These are phyloP conservation scores for Pyrenophora graminea DNA, from an alignment of 2,329 filamentous ascomycete genomes.

Conservation along the genomic window DNA sequence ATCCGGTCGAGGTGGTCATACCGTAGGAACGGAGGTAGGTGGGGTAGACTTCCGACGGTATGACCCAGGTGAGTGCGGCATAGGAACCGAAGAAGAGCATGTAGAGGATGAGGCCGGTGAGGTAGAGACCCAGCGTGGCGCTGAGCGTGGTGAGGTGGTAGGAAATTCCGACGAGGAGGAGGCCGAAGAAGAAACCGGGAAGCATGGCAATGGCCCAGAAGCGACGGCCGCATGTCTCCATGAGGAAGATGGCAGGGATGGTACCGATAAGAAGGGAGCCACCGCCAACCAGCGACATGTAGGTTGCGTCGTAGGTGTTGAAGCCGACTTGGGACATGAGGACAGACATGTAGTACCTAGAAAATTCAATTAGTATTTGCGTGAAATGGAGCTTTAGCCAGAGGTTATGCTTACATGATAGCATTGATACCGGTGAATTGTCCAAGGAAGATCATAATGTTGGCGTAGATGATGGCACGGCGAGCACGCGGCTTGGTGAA, in stretches of 20 bases:
- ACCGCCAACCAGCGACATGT: constrained; percentile 73
- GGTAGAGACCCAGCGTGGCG: constrained; percentile 62
- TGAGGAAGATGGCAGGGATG: constrained; percentile 69
- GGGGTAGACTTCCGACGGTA: constrained; percentile 70
- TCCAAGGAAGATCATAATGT: constrained; percentile 75
- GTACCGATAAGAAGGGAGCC: constrained; percentile 69
- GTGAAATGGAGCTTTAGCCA: too few relatives aligned
- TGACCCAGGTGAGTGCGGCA: constrained; percentile 43
- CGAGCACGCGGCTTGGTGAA: constrained; percentile 68
- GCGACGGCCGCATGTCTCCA: constrained; percentile 73
- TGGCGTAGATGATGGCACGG: constrained; percentile 64
- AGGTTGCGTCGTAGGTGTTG: constrained; percentile 63
- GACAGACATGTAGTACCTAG: constrained; percentile 67
- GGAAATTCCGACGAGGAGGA: constrained; percentile 67
- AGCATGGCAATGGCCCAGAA: constrained; percentile 77
- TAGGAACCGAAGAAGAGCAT: constrained; percentile 46
- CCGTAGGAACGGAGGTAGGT: constrained; percentile 74
- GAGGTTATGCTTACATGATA: constrained; percentile 52
- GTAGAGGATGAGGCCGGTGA: constrained; percentile 63
- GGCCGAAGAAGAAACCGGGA: constrained; percentile 71
- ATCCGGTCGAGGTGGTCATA: constrained; percentile 71
- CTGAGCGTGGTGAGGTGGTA: constrained; percentile 60
- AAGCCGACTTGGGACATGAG: constrained; percentile 73
- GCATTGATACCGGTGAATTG: constrained; percentile 74
- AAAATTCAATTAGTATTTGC: too few relatives aligned